A percentile compares a stretch with the other conserved stretches of the same genome.
These are phyloP conservation scores for Backusella mclennaniae DNA, from an alignment of 192 early-diverging fungal genomes.

Conservation along the genomic window DNA sequence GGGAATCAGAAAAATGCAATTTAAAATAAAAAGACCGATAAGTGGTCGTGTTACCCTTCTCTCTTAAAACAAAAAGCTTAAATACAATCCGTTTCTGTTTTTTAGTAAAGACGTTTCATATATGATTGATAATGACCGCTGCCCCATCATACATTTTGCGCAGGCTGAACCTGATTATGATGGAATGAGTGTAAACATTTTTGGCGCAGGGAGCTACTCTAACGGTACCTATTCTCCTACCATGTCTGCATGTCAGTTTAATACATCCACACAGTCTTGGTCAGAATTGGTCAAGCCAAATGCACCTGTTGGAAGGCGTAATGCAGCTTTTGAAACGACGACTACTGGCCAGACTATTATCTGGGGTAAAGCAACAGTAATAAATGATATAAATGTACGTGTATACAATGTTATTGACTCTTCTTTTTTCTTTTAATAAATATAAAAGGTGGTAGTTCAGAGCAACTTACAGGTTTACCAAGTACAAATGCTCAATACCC, in stretches of 20 bases:
- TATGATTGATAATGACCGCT: neutral
- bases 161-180: neutral
- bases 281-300: neutral
- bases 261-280: neutral
- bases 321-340: neutral
- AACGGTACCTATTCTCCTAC: neutral
- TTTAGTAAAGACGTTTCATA: neutral
- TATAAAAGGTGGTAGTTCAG: slow-evolving; percentile 1
- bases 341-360: neutral
- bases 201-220: slow-evolving; percentile 8
- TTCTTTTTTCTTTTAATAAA: neutral
- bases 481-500: neutral
- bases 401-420: neutral
- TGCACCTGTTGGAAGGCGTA: slow-evolving; percentile 5
- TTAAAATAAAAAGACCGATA: neutral
- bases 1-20: neutral
- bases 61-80: neutral
- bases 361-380: slow-evolving; percentile 6
- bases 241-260: slow-evolving; percentile 3
- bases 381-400: neutral
- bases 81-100: neutral
- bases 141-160: slow-evolving; percentile 7
- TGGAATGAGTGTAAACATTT: slow-evolving; percentile 8
- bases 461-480: slow-evolving; percentile 2
- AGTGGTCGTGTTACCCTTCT: neutral